Base-by-base conservation (phyloP, 306 rosid species). In the Glycine tomentella region DNA sequence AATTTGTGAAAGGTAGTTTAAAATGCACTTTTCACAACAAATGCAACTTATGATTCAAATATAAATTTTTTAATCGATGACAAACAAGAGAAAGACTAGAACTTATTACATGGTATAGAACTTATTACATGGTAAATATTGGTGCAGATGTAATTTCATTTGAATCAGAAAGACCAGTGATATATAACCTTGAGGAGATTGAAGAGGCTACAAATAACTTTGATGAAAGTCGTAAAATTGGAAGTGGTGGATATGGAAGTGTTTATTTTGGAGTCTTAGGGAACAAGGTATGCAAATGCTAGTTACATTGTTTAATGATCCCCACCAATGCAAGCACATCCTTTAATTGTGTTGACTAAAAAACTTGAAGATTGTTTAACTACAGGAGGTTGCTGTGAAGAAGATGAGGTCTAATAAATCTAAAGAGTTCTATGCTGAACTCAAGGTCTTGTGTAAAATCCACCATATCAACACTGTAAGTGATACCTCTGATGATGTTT, bases 321-420 rank as follows among this genome's bases (percentile, higher is more conserved):
- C 25, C 20, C 44, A 50, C 56, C 46, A 64, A n/a, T 33, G 79
- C 31, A 45, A 53, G 65, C 36, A 64, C n/a, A 62, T 17, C 38
- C 38, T 61, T 58, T 42, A 36, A 12, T 25, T 8, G 36, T 58
- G 53, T 75, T 51, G 11, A 71, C 48, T 56, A 25, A 69, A 45
- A 20, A 82, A 17, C 57, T 34, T 61, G 8, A 51, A 75, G 14
- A 69, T 45, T 76, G 72, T 86, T 82, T 81, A 50, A 79, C 77
- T 82, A 76, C 90, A 93, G 94, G 96, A 91, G 78, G 86, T 88
- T 78, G 96, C 96, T 25, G 80, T 91, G 80, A 93, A 91, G 87
- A 86, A 87, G 82, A 93, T 91, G 96, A 87, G 74, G 82, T 91
- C 94, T 11, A 91, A 78, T 64, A 88, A 86, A 81, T 84, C 92